Conservation (phyloP, 1,139 yeast genomes). For the Yamadazyma epiphylla region DNA sequence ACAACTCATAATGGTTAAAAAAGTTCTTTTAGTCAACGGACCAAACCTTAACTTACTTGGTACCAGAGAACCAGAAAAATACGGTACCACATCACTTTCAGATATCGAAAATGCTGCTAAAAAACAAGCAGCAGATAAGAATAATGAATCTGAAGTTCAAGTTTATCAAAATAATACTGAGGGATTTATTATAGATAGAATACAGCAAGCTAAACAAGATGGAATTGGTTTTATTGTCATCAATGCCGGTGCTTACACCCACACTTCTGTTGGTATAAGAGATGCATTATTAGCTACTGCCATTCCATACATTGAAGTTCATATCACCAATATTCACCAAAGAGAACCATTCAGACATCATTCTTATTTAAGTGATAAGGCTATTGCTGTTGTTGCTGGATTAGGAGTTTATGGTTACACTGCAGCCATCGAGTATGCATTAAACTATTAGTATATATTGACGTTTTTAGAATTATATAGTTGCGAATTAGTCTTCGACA, state of each 20-base stretch:
- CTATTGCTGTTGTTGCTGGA: slow-evolving; percentile 46
- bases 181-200: slow-evolving; percentile 44
- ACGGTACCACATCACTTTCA: slow-evolving; percentile 40
- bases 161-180: slow-evolving; percentile 43
- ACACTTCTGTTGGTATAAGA: slow-evolving; percentile 47
- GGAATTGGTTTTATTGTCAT: slow-evolving; percentile 40
- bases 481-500: too few species aligned
- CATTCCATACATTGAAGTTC: slow-evolving; percentile 47
- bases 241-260: slow-evolving; percentile 52
- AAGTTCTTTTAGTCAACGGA: slow-evolving; percentile 43
- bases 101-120: slow-evolving; percentile 40
- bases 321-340: slow-evolving; percentile 47
- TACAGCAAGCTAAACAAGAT: slow-evolving; percentile 40
- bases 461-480: too few species aligned
- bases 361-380: slow-evolving; percentile 45
- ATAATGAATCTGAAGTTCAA: slow-evolving; percentile 27
- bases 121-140: slow-evolving; percentile 28
- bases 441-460: slow-evolving; percentile 28
- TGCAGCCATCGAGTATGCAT: slow-evolving; percentile 45
- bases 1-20: slow-evolving; percentile 28
- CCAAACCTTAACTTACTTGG: slow-evolving; percentile 48
- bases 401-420: slow-evolving; percentile 49
- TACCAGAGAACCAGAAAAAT: slow-evolving; percentile 48
- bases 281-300: slow-evolving; percentile 47
- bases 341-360: slow-evolving; percentile 50